Evolutionary conservation across 202 grass and related monocot species (phyloP), one percentile per base, ranked within the genome.

Genomic region (Brachypodium distachyon): DNA sequence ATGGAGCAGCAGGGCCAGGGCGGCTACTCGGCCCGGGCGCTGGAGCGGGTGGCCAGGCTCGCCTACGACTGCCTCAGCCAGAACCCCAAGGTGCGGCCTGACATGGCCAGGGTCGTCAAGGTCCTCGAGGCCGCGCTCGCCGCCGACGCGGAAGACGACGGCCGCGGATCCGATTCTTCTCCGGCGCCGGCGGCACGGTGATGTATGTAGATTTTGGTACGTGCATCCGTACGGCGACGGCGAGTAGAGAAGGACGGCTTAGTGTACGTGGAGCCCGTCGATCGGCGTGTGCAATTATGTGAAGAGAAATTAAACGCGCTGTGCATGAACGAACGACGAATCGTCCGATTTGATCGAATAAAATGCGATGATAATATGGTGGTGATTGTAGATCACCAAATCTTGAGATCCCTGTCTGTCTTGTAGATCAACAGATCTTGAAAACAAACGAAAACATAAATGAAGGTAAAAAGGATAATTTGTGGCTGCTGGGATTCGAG

Each of bases 401-500:
- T 36, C 6, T 3, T 36, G 33, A 7, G n/a, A n/a, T n/a, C n/a
- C n/a, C 33, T 6, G 33, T 36, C 33, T 3, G 6, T 36, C 33
- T 36, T 36, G 33, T 36, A n/a, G 52, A 54, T 54, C 12, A 26
- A 0, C 12, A 58, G 13, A 58, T 36, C 6, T 3, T 36, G 33
- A 7, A 19, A 62, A 39, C 2, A 39, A 13, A 4, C 8, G 7
- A 63, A 22, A 36, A 9, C 1, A 16, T 2, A 4, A 4, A 47
- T n/a, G n/a, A 4, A 47, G 0, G 6, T 2, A 14, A 26, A 66
- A 43, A 42, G 3, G 0, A 0, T 0, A 40, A 47, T 48, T 14
- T 89, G 86, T 93, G 88, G 93, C 90, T 85, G 85, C 88, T 91
- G 88, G 88, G 83, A 91, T 97, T 89, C 83, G 86, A 94, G 91